phyloP scores from a whole-genome alignment of 176 grass and related monocot species.

The Bolboschoenus planiculmis region DNA sequence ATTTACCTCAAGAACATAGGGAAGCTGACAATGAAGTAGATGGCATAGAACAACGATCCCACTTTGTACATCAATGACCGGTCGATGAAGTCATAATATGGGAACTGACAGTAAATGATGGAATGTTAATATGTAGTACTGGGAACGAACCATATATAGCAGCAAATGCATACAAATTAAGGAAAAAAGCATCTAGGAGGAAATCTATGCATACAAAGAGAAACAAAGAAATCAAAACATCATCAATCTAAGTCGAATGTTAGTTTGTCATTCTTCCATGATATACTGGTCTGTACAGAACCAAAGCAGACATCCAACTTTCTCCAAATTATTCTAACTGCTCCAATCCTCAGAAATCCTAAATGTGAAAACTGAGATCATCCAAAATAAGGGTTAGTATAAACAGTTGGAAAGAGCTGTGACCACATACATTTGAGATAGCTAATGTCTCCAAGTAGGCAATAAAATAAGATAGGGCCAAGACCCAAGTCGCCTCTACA shows the following conservation, averaged over 20 bases:
- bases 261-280: background rate
- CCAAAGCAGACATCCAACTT: background rate
- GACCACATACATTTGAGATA: slow-evolving; percentile 83
- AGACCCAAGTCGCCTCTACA: slow-evolving; percentile 69
- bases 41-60: slow-evolving; percentile 92
- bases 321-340: background rate
- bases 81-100: slow-evolving; percentile 86
- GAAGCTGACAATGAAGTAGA: slow-evolving; percentile 96
- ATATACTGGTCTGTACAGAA: background rate
- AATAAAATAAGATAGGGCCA: slow-evolving; percentile 82
- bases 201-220: background rate
- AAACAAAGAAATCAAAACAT: background rate
- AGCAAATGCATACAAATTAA: slow-evolving; percentile 1
- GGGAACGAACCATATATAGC: background rate
- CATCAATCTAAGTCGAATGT: background rate
- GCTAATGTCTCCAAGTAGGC: slow-evolving; percentile 90
- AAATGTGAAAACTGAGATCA: background rate
- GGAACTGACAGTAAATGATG: slow-evolving; percentile 59
- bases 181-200: background rate
- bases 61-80: slow-evolving; percentile 87
- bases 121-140: background rate
- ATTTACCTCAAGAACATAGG: slow-evolving; percentile 93
- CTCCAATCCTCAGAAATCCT: background rate
- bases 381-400: background rate
- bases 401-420: background rate